phyloP scores from a whole-genome alignment of 1,139 yeast genomes.

The Zygotorulaspora mrakii region DNA sequence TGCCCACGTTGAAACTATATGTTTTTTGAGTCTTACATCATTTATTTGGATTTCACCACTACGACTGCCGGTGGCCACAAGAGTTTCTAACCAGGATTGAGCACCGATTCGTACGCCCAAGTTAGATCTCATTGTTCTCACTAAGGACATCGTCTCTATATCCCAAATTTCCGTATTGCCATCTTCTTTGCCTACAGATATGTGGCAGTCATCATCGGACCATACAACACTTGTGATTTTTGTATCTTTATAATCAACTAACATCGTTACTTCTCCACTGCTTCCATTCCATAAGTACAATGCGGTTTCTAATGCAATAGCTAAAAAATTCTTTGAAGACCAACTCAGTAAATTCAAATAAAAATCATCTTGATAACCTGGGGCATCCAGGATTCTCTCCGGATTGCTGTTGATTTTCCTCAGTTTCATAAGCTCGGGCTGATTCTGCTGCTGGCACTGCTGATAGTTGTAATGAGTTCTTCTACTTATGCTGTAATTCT shows the following conservation, averaged over 20 bases:
- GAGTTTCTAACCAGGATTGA: slow-evolving; percentile 80
- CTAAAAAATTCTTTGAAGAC: slow-evolving; percentile 80
- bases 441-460: slow-evolving; percentile 10
- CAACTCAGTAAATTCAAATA: slow-evolving; percentile 83
- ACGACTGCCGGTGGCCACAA: slow-evolving; percentile 78
- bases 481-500: slow-evolving; percentile 29
- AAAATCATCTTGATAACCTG: slow-evolving; percentile 90
- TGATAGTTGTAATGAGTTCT: slow-evolving; percentile 32
- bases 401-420: slow-evolving; percentile 85
- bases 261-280: slow-evolving; percentile 70
- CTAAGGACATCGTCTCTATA: slow-evolving; percentile 66
- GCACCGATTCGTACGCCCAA: slow-evolving; percentile 74
- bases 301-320: slow-evolving; percentile 81
- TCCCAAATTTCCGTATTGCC: slow-evolving; percentile 95
- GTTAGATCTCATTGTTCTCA: slow-evolving; percentile 74
- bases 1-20: slow-evolving; percentile 56
- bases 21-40: slow-evolving; percentile 87
- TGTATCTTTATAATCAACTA: slow-evolving; percentile 44
- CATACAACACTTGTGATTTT: slow-evolving; percentile 75
- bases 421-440: slow-evolving; percentile 38
- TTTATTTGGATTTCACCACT: slow-evolving; percentile 83
- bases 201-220: slow-evolving; percentile 88
- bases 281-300: slow-evolving; percentile 93
- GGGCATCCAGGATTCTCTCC: slow-evolving; percentile 92
- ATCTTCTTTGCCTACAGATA: slow-evolving; percentile 79